These are phyloP conservation scores for Haplographium delicatum DNA, from an alignment of 495 filamentous ascomycete genomes.

Conservation along the genomic window DNA sequence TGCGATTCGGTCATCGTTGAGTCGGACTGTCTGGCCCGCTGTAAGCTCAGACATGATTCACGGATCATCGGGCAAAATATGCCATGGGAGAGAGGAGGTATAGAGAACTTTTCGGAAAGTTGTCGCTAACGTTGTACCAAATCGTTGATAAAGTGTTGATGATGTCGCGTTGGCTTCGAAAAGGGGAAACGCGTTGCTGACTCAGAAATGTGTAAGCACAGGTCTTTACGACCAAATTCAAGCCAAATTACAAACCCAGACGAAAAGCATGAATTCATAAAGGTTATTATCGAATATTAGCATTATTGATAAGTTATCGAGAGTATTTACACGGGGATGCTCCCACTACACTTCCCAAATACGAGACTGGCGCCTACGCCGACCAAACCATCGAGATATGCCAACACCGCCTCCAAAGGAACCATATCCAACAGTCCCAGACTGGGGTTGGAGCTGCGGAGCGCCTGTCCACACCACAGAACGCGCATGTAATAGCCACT, in stretches of 20 bases:
- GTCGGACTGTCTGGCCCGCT: slow-evolving; percentile 57
- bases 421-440: slow-evolving; percentile 60
- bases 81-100: too few relatives aligned
- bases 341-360: slow-evolving; percentile 30
- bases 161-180: slow-evolving; percentile 6
- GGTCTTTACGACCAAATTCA: too few relatives aligned
- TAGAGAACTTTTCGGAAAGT: too few relatives aligned
- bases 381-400: slow-evolving; percentile 59
- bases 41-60: slow-evolving; percentile 31
- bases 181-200: slow-evolving; percentile 13
- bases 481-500: slow-evolving; percentile 47
- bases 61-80: too few relatives aligned
- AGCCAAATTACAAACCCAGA: too few relatives aligned
- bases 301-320: neutral
- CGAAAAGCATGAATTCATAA: too few relatives aligned
- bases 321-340: slow-evolving; percentile 9
- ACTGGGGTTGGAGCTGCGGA: slow-evolving; percentile 51
- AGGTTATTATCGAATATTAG: too few relatives aligned
- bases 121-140: neutral
- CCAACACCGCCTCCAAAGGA: slow-evolving; percentile 49
- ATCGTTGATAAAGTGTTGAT: neutral
- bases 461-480: slow-evolving; percentile 56
- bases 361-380: slow-evolving; percentile 46
- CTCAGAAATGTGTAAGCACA: neutral
- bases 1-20: slow-evolving; percentile 70